Evolutionary conservation across 345 rosid genomes (phyloP).

Genomic region (Physaria fendleri): DNA sequence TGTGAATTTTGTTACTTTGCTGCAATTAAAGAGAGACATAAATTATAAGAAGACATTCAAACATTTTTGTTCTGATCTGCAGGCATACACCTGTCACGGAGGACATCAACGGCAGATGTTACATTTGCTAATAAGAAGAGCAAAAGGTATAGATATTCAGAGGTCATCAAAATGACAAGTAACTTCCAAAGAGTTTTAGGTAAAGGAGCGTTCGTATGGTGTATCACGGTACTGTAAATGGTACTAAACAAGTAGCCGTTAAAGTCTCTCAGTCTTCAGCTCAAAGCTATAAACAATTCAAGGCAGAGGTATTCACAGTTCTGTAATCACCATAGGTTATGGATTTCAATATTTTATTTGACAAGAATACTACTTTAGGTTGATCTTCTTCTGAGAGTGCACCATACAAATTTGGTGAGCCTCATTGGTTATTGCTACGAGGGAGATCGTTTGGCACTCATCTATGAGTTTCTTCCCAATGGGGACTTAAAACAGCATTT

Average conservation of each 20-base stretch:
- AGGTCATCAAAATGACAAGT: constrained; percentile 30
- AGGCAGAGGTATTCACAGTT: constrained; percentile 2
- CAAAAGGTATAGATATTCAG: constrained; percentile 11
- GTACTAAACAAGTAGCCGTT: constrained; percentile 37
- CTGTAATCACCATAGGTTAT: background rate
- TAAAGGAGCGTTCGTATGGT: constrained; percentile 44
- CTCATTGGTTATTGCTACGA: constrained; percentile 43
- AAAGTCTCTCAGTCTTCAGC: constrained; percentile 33
- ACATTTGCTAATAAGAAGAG: constrained; percentile 2
- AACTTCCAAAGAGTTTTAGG: constrained; percentile 32
- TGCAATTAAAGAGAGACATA: no score
- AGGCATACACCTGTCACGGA: no score
- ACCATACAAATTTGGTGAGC: constrained; percentile 37
- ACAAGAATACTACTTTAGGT: constrained; percentile 26
- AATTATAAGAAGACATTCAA: no score
- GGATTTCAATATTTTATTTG: background rate
- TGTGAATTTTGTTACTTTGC: background rate
- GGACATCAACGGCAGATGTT: background rate
- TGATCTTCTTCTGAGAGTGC: constrained; percentile 32
- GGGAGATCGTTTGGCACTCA: constrained; percentile 29
- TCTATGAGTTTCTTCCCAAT: constrained; percentile 39
- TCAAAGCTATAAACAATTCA: constrained; percentile 30
- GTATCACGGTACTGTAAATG: constrained; percentile 30
- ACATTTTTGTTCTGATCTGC: no score
- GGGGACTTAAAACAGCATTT: constrained; percentile 36